Conservation (phyloP, 768 basidiomycete species). For the Chalciporus pseudorubinellus region DNA sequence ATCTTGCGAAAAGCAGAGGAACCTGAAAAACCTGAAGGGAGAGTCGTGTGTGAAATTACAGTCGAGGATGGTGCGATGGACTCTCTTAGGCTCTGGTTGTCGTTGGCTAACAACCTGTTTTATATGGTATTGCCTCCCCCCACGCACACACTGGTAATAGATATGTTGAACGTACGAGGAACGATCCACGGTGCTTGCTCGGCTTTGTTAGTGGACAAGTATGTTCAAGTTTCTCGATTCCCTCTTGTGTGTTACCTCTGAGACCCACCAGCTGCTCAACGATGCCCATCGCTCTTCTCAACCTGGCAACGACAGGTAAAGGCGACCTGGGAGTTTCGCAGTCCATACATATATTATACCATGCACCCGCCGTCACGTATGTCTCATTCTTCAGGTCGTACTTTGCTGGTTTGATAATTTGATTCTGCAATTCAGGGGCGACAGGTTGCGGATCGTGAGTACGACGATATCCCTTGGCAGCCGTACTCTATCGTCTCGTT, state of each 20-base stretch:
- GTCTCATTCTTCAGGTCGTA: not conserved
- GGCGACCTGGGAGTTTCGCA: constrained; percentile 44
- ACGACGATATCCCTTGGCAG: constrained; percentile 50
- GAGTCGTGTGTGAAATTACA: constrained; percentile 43
- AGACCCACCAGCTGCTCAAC: constrained; percentile 43
- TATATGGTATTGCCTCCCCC: not conserved
- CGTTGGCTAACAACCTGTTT: no score
- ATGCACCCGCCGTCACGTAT: constrained; percentile 52
- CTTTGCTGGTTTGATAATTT: not conserved
- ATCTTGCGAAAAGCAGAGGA: constrained; percentile 45
- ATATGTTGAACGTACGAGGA: constrained; percentile 53
- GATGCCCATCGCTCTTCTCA: constrained; percentile 40
- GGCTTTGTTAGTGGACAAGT: constrained; percentile 54
- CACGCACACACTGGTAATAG: constrained; percentile 26
- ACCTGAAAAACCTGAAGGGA: constrained; percentile 41
- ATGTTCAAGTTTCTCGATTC: constrained; percentile 13
- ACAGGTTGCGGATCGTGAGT: constrained; percentile 49
- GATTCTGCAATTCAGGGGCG: constrained; percentile 35
- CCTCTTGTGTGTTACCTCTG: not conserved
- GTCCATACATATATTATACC: constrained; percentile 51
- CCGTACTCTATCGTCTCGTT: constrained; percentile 46
- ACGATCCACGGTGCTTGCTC: constrained; percentile 56
- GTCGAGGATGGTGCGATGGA: constrained; percentile 41
- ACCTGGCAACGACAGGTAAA: constrained; percentile 27
- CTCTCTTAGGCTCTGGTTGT: not conserved